Evolutionary conservation across 192 early-diverging fungal genomes (phyloP).

Genomic region (Entrophospora sp.): DNA sequence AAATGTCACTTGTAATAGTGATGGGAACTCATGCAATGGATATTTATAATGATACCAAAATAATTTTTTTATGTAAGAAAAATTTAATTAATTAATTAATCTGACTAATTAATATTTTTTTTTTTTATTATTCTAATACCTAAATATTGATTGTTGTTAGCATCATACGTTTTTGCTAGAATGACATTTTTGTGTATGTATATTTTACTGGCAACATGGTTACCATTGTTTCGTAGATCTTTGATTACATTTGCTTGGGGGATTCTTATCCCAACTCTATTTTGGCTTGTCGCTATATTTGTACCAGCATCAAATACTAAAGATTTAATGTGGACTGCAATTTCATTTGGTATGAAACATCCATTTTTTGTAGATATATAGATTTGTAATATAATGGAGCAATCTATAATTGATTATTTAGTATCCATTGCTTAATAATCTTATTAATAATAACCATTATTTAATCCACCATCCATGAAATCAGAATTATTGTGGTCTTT

Average conservation of each 20-base stretch:
- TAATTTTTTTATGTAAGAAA: neutral
- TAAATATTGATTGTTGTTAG: neutral
- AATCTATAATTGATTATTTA: no score
- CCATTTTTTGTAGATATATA: no score
- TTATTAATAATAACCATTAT: no score
- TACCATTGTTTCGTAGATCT: conserved; percentile 8
- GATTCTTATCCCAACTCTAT: conserved; percentile 2
- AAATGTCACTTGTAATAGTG: conserved; percentile 14
- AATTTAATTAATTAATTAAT: no score
- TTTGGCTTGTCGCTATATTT: conserved; percentile 6
- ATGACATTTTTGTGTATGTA: neutral
- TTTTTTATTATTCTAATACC: neutral
- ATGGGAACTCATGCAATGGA: conserved; percentile 17
- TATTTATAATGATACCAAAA: neutral
- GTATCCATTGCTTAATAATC: no score
- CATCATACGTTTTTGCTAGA: neutral
- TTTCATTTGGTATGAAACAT: neutral
- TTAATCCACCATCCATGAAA: no score
- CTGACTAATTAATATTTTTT: neutral
- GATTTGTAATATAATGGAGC: no score
- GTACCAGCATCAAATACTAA: neutral
- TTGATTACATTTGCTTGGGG: conserved; percentile 8
- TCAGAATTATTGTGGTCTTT: neutral
- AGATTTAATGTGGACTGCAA: neutral
- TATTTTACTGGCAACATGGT: neutral